Base-by-base conservation (phyloP, 1,284 basidiomycete species). In the Ustilago lituana region DNA sequence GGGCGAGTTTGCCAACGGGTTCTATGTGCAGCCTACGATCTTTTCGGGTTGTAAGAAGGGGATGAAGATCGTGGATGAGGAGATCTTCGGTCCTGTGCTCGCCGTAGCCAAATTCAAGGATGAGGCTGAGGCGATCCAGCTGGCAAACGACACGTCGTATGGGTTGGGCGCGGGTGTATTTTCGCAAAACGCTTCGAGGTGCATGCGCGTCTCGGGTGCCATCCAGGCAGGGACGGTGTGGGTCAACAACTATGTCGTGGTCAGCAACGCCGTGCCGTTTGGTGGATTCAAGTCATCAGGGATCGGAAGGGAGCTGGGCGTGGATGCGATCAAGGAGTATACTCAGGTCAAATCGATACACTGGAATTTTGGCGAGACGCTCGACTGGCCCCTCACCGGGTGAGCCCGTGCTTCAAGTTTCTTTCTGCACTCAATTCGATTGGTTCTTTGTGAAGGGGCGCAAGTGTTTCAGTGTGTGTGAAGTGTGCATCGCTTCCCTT, bases 121-220 rank as follows among this genome's bases (percentile, higher is more conserved):
- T 49, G 76, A 79, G 35, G 70, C 60, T 31, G 91, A 92, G 60
- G 89, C 91, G 35, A 84, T 95, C 77, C 83, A 82, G 46, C 85
- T 88, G 76, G 94, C 93, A 19, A 71, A 50, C 94, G 96, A 94
- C 82, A 90, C 90, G 0, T 81, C 84, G 74, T 88, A 95, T 83
- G 94, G 94, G 64, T 86, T 94, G 40, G 90, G 91, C 10, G 87
- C 91, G 0, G 89, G 91, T 12, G 88, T 97, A 54, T 94, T 94
- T 85, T 88, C 90, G 24, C 86, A 87, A 72, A 87, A 95, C 84
- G 83, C 94, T 82, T 87, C 86, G 59, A 85, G 88, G 20, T 92
- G 90, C 1, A 84, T 95, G 67, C 84, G 86, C 45, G 88, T 90
- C 3, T 89, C 91, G 10, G 87, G 92, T 82, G 86, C 83, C 63